Evolutionary conservation across 139 green algal species (phyloP), one percentile per base, ranked within the genome.

Genomic region (Tetraselmis chui): DNA sequence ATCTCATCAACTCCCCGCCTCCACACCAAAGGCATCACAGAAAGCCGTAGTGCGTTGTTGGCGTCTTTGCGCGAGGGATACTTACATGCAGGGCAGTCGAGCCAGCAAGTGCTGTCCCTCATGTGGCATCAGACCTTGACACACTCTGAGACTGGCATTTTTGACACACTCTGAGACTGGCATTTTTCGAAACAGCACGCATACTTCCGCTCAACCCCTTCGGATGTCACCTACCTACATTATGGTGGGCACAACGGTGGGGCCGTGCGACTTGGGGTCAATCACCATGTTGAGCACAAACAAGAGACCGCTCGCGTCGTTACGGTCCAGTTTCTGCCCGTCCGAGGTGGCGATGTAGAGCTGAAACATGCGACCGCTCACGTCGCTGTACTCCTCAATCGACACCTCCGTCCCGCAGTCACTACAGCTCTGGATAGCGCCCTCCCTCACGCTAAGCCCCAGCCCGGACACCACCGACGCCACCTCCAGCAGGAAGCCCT

Each of bases 381-480:
- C 45, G 11, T 67, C 45, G 45, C 45, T 5, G 45, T 67, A 67
- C 11, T 67, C 45, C 45, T 67, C 45, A 18, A 67, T 67, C 11
- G 45, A 67, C 11, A 67, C 45, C 45, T 67, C 45, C 11, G 45
- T 67, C 11, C 45, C 45, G 45, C 45, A 67, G 45, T 67, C 45
- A 18, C 18, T 18, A 67, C 45, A 67, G 45, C 45, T 67, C 78
- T 91, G 87, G 58, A 92, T 91, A 28, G 90, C 59, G 18, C 85
- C 89, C 45, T 92, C 81, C n/a, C 87, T 74, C 24, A 92, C 88
- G 27, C 75, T 59, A 1, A 88, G 59, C 30, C 89, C 91, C 26
- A 92, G 31, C 25, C 88, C 89, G 31, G 85, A 87, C 78, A 92
- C 82, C 11, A 86, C 88, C 0, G 88, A 91, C 0, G 88, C 89